Evolutionary conservation across 2,329 filamentous ascomycete genomes (phyloP).

Genomic region (Trichoderma sp.): DNA sequence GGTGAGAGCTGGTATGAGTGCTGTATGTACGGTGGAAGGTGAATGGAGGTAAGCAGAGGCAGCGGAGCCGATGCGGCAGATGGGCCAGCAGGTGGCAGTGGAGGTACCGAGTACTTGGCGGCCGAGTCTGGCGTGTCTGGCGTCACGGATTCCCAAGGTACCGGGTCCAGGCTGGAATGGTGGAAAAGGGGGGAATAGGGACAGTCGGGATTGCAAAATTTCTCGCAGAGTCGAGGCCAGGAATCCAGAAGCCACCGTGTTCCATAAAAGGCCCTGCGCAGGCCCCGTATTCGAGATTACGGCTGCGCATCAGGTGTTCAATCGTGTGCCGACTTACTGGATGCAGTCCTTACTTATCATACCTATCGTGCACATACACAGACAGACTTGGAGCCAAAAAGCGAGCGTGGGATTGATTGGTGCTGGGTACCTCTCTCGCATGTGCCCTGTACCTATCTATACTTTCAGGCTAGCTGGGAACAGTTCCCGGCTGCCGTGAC

Average conservation of each 20-base stretch:
- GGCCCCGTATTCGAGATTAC: background rate
- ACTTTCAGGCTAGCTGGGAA: background rate
- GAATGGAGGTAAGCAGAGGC: background rate
- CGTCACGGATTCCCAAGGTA: background rate
- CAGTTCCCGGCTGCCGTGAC: background rate
- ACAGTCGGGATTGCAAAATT: background rate
- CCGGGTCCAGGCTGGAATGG: background rate
- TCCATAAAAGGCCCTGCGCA: background rate
- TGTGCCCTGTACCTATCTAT: background rate
- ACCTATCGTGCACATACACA: no score
- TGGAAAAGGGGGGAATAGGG: slow-evolving; percentile 1
- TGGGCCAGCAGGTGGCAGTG: background rate
- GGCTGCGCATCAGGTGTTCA: background rate
- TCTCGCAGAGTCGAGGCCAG: background rate
- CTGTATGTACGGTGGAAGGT: background rate
- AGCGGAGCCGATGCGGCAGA: slow-evolving; percentile 19
- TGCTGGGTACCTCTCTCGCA: background rate
- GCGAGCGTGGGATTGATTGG: background rate
- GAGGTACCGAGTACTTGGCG: background rate
- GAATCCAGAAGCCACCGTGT: slow-evolving; percentile 9
- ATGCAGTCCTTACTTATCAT: background rate
- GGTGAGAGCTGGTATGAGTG: background rate
- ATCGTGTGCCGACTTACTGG: slow-evolving; percentile 6
- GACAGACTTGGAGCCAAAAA: background rate
- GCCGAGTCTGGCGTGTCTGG: background rate